Percentiles rank a stretch among this genome's conserved stretches.
These are phyloP conservation scores for Starmera stellimalicola DNA, from an alignment of 1,139 yeast species.

Conservation along the genomic window DNA sequence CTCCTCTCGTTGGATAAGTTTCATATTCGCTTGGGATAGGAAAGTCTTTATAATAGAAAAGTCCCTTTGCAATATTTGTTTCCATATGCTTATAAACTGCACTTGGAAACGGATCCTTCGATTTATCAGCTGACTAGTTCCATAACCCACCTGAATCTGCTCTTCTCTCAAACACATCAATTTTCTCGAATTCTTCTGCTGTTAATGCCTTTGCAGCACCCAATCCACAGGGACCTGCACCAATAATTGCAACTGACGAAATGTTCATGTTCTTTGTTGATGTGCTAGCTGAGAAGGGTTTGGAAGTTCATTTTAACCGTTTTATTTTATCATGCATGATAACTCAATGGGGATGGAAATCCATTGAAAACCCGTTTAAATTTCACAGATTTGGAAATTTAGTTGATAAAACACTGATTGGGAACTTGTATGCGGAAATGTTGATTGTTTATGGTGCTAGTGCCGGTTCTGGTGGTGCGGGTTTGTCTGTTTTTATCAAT, in stretches of 20 bases:
- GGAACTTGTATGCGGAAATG: too few species aligned
- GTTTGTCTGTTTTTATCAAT: too few species aligned
- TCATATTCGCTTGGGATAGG: slow-evolving; percentile 33
- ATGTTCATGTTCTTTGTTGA: too few species aligned
- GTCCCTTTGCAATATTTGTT: slow-evolving; percentile 45
- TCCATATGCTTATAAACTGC: slow-evolving; percentile 29
- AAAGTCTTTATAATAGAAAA: slow-evolving; percentile 42
- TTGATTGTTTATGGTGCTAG: too few species aligned
- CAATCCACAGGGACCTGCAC: slow-evolving; percentile 60
- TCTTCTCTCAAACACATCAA: slow-evolving; percentile 39
- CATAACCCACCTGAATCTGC: slow-evolving; percentile 39
- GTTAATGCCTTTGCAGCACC: slow-evolving; percentile 40
- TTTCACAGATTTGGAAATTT: too few species aligned
- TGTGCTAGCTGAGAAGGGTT: too few species aligned
- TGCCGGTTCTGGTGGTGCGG: too few species aligned
- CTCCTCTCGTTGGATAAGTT: slow-evolving; percentile 35
- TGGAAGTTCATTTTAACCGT: too few species aligned
- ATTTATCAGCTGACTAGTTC: slow-evolving; percentile 26
- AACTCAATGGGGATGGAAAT: too few species aligned
- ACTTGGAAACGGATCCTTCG: slow-evolving; percentile 12
- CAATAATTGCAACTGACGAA: slow-evolving; percentile 42
- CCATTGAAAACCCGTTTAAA: too few species aligned
- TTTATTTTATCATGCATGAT: too few species aligned
- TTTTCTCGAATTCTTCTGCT: slow-evolving; percentile 31
- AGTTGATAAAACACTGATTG: too few species aligned